phyloP scores from a whole-genome alignment of 2,329 filamentous ascomycete genomes.

The Magnaporthales sp. region DNA sequence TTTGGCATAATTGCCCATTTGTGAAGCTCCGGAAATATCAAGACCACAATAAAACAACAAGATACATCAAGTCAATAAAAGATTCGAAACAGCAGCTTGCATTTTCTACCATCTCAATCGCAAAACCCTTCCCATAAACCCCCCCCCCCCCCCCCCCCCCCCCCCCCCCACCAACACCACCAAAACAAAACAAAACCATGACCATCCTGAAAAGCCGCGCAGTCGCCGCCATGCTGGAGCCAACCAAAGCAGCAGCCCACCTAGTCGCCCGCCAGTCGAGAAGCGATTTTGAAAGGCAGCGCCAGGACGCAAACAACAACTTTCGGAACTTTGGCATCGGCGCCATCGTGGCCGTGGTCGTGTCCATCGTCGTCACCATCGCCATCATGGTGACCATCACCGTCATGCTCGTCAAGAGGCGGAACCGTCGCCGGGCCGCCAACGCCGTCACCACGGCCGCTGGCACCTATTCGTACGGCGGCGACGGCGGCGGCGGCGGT shows the following conservation, averaged over 20 bases:
- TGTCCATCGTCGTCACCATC: not conserved
- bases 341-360: not conserved
- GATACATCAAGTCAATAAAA: too few relatives aligned
- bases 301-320: not conserved
- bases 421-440: not conserved
- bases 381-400: not conserved
- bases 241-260: not conserved
- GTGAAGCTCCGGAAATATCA: too few relatives aligned
- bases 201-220: not conserved
- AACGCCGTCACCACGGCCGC: not conserved
- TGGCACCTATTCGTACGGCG: conserved; percentile 13
- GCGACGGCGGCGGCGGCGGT: not conserved
- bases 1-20: not conserved
- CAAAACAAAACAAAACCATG: not conserved
- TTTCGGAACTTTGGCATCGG: not conserved
- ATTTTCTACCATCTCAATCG: too few relatives aligned
- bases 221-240: not conserved
- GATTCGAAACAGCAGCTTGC: too few relatives aligned
- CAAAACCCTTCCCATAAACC: too few relatives aligned
- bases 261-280: not conserved
- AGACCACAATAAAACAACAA: not conserved
- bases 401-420: not conserved
- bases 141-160: too few relatives aligned
- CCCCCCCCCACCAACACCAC: too few relatives aligned
- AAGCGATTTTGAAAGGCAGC: too few relatives aligned